These are phyloP conservation scores for Sporothrix globosa DNA, from an alignment of 2,329 filamentous ascomycete species.

Conservation along the genomic window DNA sequence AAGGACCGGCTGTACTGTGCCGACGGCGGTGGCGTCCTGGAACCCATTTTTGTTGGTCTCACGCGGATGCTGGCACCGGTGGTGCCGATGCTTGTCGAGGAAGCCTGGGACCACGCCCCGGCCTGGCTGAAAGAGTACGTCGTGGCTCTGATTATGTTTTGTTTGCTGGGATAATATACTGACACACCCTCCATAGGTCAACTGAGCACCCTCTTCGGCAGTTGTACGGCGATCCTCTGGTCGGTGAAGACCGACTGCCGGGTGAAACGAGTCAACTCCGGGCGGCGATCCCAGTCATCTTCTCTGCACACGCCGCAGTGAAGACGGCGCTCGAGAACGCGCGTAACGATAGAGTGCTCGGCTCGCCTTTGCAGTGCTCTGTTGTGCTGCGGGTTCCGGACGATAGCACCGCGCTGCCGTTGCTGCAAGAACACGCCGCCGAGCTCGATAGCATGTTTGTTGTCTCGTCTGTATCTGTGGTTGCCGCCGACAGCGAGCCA, in stretches of 20 bases:
- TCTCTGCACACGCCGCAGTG: constrained; percentile 64
- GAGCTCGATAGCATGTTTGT: constrained; percentile 70
- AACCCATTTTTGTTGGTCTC: constrained; percentile 71
- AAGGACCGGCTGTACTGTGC: constrained; percentile 94
- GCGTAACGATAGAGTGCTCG: constrained; percentile 70
- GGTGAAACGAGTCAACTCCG: constrained; percentile 48
- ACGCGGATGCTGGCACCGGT: constrained; percentile 79
- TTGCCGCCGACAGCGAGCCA: constrained; percentile 42
- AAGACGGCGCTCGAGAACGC: constrained; percentile 76
- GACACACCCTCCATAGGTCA: constrained; percentile 36
- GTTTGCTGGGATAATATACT: constrained; percentile 22
- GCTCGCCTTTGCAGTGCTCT: constrained; percentile 77
- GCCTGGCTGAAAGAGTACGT: constrained; percentile 57
- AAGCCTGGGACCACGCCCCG: constrained; percentile 81
- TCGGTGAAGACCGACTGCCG: constrained; percentile 50
- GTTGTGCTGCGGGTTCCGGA: constrained; percentile 60
- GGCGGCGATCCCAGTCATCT: constrained; percentile 52
- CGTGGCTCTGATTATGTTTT: background rate
- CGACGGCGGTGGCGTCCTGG: constrained; percentile 65
- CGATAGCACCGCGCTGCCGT: constrained; percentile 40
- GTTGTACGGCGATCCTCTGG: constrained; percentile 51
- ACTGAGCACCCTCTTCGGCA: constrained; percentile 51
- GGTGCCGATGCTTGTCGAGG: constrained; percentile 81
- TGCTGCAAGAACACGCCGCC: constrained; percentile 46
- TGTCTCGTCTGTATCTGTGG: constrained; percentile 64